Conservation (phyloP, 2,329 filamentous ascomycete genomes). For the Parafenestella ontariensis region DNA sequence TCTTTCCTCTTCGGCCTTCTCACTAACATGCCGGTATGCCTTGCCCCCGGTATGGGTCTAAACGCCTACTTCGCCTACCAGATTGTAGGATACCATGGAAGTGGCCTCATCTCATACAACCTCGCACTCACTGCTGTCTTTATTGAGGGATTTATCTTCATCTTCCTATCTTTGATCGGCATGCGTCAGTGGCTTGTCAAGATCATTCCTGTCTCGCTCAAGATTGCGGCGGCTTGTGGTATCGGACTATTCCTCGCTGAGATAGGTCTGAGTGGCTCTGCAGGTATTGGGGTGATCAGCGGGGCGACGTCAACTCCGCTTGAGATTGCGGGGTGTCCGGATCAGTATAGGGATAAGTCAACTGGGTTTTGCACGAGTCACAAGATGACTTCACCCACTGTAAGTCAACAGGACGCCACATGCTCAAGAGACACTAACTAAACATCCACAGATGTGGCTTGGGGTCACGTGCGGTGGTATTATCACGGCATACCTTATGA, state of each 20-base stretch:
- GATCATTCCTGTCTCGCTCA: conserved; percentile 81
- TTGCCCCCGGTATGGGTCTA: conserved; percentile 57
- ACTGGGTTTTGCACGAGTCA: conserved; percentile 68
- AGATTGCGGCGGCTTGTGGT: conserved; percentile 83
- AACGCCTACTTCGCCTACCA: conserved; percentile 89
- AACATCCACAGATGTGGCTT: conserved; percentile 71
- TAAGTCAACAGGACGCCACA: conserved; percentile 24
- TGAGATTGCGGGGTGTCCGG: conserved; percentile 76
- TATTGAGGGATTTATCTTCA: conserved; percentile 85
- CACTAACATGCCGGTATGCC: conserved; percentile 69
- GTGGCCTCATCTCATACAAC: conserved; percentile 73
- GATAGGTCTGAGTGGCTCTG: conserved; percentile 77
- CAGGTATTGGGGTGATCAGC: conserved; percentile 80
- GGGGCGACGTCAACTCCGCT: conserved; percentile 70
- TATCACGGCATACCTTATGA: conserved; percentile 79
- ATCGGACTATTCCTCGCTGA: conserved; percentile 83
- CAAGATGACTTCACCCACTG: conserved; percentile 81
- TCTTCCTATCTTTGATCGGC: conserved; percentile 78
- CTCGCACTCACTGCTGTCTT: conserved; percentile 86
- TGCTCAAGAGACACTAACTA: conserved; percentile 10
- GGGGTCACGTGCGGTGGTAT: conserved; percentile 86
- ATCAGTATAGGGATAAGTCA: conserved; percentile 53
- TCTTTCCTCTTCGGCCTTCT: conserved; percentile 82
- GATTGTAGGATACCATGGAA: conserved; percentile 78
- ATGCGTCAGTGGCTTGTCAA: conserved; percentile 88